These are phyloP conservation scores for carrot (Daucus carota) DNA, from an alignment of 129 eudicot genomes.

Conservation along the genomic window DH1_v3.0 NC_030382.2:53526001-53526500, in stretches of 20 bases:
- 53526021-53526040: too few species aligned
- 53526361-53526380: background rate
- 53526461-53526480: background rate
- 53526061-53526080: too few species aligned
- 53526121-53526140: too few species aligned
- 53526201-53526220: background rate
- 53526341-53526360: background rate
- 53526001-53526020: too few species aligned
- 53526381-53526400: background rate
- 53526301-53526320: background rate
- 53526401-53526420: conserved; percentile 1
- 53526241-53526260: background rate
- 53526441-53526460: background rate
- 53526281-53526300: background rate
- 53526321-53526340: background rate
- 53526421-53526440: background rate
- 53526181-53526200: background rate
- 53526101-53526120: too few species aligned
- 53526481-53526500: background rate
- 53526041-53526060: too few species aligned
- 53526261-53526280: background rate
- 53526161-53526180: too few species aligned
- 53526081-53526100: too few species aligned
- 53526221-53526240: background rate
- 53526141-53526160: too few species aligned